Percentiles rank a stretch among this genome's conserved stretches.
Evolutionary conservation across 306 rosid species (phyloP).

Genomic region (Inga leiocalycina): DNA sequence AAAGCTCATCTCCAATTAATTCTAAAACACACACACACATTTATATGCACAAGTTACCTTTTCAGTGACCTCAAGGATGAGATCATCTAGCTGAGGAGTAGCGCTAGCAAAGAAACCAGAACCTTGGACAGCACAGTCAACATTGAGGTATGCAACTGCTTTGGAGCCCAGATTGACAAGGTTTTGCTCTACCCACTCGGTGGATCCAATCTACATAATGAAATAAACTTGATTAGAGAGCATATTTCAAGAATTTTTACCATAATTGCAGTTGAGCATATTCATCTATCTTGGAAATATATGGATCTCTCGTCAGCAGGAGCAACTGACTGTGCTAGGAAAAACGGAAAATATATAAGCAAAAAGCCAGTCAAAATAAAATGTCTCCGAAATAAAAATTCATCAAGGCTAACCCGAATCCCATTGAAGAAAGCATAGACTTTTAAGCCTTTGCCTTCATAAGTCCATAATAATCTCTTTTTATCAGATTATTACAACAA

Average conservation of each 20-base stretch:
- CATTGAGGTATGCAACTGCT: slow-evolving; percentile 92
- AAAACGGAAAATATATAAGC: not conserved
- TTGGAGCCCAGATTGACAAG: slow-evolving; percentile 73
- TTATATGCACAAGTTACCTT: slow-evolving; percentile 46
- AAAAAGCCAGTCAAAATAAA: not conserved
- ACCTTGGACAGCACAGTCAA: slow-evolving; percentile 96
- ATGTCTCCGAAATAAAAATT: not conserved
- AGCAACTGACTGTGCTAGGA: slow-evolving; percentile 27
- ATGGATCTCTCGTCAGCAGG: slow-evolving; percentile 8
- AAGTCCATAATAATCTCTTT: slow-evolving; percentile 1
- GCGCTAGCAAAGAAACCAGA: slow-evolving; percentile 83
- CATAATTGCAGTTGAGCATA: slow-evolving; percentile 24
- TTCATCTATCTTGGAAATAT: slow-evolving; percentile 20
- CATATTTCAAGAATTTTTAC: slow-evolving; percentile 21
- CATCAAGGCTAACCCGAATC: not conserved
- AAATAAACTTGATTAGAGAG: slow-evolving; percentile 33
- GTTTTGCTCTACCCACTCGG: slow-evolving; percentile 99
- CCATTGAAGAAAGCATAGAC: not conserved
- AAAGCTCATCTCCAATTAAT: not conserved
- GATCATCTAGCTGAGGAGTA: slow-evolving; percentile 92
- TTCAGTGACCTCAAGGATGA: slow-evolving; percentile 72
- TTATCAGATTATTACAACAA: not conserved
- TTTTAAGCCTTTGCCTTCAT: not conserved
- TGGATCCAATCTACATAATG: slow-evolving; percentile 79
- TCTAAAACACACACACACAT: not conserved